Conservation (phyloP, 371 early-diverging fungal species). For the Conidiobolus incongruus region DNA sequence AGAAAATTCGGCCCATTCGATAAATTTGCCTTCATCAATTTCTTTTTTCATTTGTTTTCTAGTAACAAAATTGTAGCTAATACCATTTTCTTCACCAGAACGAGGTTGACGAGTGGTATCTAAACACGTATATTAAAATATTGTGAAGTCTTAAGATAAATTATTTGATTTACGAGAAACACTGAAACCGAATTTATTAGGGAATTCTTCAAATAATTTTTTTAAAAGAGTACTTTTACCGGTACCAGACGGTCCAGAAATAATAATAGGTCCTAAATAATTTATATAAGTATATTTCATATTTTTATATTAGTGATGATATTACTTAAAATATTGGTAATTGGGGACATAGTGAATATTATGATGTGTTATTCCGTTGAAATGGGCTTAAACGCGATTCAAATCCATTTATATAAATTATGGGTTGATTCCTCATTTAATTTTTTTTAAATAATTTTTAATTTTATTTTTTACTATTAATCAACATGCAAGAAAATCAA, state of each 20-base stretch:
- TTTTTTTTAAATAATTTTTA: too few relatives aligned
- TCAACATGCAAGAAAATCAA: too few relatives aligned
- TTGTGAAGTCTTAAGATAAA: background rate
- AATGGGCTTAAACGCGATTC: too few relatives aligned
- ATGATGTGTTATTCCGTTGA: too few relatives aligned
- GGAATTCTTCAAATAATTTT: slow-evolving; percentile 69
- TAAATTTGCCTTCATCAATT: slow-evolving; percentile 59
- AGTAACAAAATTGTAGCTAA: slow-evolving; percentile 82
- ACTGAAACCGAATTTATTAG: slow-evolving; percentile 76
- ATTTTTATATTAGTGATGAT: too few relatives aligned
- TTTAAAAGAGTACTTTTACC: slow-evolving; percentile 95
- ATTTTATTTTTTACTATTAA: too few relatives aligned
- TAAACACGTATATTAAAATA: slow-evolving; percentile 6
- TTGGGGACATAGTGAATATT: too few relatives aligned
- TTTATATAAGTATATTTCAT: too few relatives aligned
- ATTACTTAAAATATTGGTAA: too few relatives aligned
- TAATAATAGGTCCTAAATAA: slow-evolving; percentile 34
- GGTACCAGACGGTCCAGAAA: slow-evolving; percentile 86
- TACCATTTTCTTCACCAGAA: slow-evolving; percentile 69
- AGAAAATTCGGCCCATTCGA: slow-evolving; percentile 87
- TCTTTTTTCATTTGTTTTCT: slow-evolving; percentile 44
- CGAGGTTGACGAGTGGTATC: slow-evolving; percentile 93
- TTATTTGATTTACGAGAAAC: slow-evolving; percentile 55
- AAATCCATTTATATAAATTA: too few relatives aligned
- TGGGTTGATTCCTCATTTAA: too few relatives aligned